phyloP scores from a whole-genome alignment of 2,329 filamentous ascomycete species.

The Penicillium sp. region DNA sequence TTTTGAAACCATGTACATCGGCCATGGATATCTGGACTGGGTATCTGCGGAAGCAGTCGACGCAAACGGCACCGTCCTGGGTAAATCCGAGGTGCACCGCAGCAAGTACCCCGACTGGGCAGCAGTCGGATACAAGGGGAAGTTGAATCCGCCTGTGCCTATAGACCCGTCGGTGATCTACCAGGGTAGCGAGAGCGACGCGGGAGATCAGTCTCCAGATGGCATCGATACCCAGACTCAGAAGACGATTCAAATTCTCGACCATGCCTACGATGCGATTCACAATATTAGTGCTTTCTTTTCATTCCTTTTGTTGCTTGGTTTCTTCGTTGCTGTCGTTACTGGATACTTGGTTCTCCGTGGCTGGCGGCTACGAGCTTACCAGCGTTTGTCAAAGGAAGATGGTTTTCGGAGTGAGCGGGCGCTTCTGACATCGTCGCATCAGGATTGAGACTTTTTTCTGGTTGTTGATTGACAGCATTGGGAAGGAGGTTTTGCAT shows the following conservation, averaged over 20 bases:
- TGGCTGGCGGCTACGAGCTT: conserved; percentile 25
- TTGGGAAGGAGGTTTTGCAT: conserved; percentile 3
- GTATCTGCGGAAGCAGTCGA: conserved; percentile 21
- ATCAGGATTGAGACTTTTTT: conserved; percentile 11
- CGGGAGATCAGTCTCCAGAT: conserved; percentile 1
- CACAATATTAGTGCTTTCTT: conserved; percentile 22
- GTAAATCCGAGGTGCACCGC: conserved; percentile 18
- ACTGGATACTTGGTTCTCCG: conserved; percentile 20
- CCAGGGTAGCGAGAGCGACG: not conserved
- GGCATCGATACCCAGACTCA: conserved; percentile 15
- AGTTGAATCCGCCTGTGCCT: conserved; percentile 13
- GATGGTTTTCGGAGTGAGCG: conserved; percentile 15
- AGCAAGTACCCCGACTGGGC: conserved; percentile 19
- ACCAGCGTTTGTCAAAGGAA: conserved; percentile 17
- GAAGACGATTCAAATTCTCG: conserved; percentile 19
- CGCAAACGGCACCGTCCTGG: conserved; percentile 17
- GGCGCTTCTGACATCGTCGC: conserved; percentile 10
- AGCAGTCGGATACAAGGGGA: conserved; percentile 16
- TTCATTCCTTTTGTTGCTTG: conserved; percentile 18
- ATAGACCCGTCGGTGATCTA: conserved; percentile 15
- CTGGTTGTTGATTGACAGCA: not conserved
- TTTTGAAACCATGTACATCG: conserved; percentile 25
- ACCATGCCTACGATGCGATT: conserved; percentile 16
- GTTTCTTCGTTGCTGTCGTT: conserved; percentile 16
- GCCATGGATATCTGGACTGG: conserved; percentile 23